Conservation (phyloP, 2,329 filamentous ascomycete genomes). For the Fragosphaeria purpurea region DNA sequence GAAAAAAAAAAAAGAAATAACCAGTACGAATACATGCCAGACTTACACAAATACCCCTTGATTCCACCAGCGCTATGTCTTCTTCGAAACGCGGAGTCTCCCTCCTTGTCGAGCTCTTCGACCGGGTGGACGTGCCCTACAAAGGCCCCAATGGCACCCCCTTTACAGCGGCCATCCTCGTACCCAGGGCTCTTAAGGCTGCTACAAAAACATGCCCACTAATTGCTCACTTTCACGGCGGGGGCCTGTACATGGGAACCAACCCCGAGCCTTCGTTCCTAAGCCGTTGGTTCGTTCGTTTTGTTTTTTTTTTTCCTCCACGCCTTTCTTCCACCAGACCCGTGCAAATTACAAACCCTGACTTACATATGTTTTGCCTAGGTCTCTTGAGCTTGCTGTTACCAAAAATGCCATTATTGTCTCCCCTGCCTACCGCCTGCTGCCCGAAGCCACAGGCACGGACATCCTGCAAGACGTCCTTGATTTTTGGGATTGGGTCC, state of each 20-base stretch:
- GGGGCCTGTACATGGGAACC: slow-evolving; percentile 12
- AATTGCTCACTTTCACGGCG: slow-evolving; percentile 16
- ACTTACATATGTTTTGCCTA: too few relatives aligned
- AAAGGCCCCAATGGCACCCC: slow-evolving; percentile 2
- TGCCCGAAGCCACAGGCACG: slow-evolving; percentile 35
- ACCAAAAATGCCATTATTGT: slow-evolving; percentile 33
- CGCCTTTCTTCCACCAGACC: too few relatives aligned
- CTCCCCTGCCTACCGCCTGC: slow-evolving; percentile 38
- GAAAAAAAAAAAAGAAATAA: too few relatives aligned
- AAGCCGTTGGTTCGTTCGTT: too few relatives aligned
- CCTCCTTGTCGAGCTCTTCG: background rate
- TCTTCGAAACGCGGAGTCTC: too few relatives aligned
- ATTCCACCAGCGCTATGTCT: too few relatives aligned
- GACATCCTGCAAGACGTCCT: slow-evolving; percentile 37
- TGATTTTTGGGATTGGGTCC: slow-evolving; percentile 39
- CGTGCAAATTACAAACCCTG: too few relatives aligned
- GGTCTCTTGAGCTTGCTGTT: slow-evolving; percentile 29
- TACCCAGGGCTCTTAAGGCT: background rate
- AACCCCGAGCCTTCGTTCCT: slow-evolving; percentile 11
- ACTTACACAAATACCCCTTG: too few relatives aligned
- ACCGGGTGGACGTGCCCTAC: slow-evolving; percentile 1
- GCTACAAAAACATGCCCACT: slow-evolving; percentile 4
- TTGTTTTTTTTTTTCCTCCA: too few relatives aligned
- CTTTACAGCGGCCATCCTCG: slow-evolving; percentile 1
- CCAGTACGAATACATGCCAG: too few relatives aligned